Conservation (phyloP, 2,329 filamentous ascomycete species). For the Pestalotiopsis sp. region DNA sequence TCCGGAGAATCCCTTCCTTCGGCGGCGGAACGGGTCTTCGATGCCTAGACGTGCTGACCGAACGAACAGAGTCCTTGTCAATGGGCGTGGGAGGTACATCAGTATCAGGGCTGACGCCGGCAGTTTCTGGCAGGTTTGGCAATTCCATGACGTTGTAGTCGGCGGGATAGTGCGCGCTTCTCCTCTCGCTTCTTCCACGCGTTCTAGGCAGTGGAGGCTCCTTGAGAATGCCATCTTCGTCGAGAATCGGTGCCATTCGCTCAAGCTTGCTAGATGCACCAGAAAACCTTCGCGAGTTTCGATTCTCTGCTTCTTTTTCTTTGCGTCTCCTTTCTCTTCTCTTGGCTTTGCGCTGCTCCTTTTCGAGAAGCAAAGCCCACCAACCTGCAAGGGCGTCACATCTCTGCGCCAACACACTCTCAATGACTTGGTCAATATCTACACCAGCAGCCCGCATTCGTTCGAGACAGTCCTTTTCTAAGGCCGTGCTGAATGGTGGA, state of each 20-base stretch:
- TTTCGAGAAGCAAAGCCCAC: conserved; percentile 94
- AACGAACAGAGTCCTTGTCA: conserved; percentile 77
- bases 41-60: conserved; percentile 74
- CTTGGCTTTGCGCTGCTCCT: conserved; percentile 84
- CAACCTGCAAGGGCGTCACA: conserved; percentile 91
- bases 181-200: conserved; percentile 75
- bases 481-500: conserved; percentile 76
- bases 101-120: conserved; percentile 43
- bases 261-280: conserved; percentile 87
- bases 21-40: conserved; percentile 78
- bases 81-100: conserved; percentile 67
- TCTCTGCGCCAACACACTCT: conserved; percentile 85
- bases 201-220: conserved; percentile 60
- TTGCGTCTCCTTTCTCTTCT: conserved; percentile 79
- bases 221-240: conserved; percentile 64
- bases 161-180: conserved; percentile 61
- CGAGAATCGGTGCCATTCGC: conserved; percentile 73
- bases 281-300: conserved; percentile 79
- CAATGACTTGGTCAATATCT: conserved; percentile 90
- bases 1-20: conserved; percentile 72
- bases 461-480: conserved; percentile 90
- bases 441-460: conserved; percentile 93
- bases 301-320: conserved; percentile 79
- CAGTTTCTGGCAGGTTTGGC: conserved; percentile 64
- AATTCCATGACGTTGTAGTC: conserved; percentile 72